Evolutionary conservation across 108 stramenopile genomes (phyloP), one percentile per base, ranked within the genome.

Genomic region (Skeletonema menzelii): DNA sequence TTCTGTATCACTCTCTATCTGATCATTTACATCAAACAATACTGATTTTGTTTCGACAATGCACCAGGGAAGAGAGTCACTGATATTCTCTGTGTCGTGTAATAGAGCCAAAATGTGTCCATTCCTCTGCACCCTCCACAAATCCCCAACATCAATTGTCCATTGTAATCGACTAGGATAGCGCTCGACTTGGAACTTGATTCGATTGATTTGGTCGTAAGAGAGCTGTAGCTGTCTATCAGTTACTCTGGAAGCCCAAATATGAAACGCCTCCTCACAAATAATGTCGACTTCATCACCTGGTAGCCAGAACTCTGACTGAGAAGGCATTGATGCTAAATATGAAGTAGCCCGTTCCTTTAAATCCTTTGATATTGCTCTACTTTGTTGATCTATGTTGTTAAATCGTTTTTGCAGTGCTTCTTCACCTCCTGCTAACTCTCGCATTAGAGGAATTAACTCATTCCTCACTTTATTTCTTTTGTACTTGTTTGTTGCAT

Each of bases 391-490:
- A 26, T 82, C 65, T 68, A 90, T 57, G 31, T 77, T 77, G 11
- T 55, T 65, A 8, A 95, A 69, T 31, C 91, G 83, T 68, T 86
- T 85, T 67, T 85, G 27, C 42, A 88, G 56, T 27, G 72, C 73
- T 31, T 63, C 49, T 24, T 85, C 77, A 14, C 86, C 82, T 27
- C 88, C 84, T 14, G 86, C 75, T 34, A 95, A 60, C 8, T 93
- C 91, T 37, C 73, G 44, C 71, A 95, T 59, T 32, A 95, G 72
- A 12, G 95, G 95, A 10, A 95, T 80, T 67, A 95, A 46, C 69
- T 95, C 89, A 80, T 93, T 91, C 17, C 95, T 86, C 10, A 95
- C 91, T 32, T 90, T 88, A 63, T 95, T 95, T 20, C 95, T 78
- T 49, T 87, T 79, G 72, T 95, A 95, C 65, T 92, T 92, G 60